phyloP scores from a whole-genome alignment of 306 rosid species.

The Cucumis sativus region Cucumber_9930_V3 NC_026657.2:28431501-28432000 shows the following conservation, averaged over 20 bases:
- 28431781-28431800: slow-evolving; percentile 27
- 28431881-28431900: slow-evolving; percentile 43
- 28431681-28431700: slow-evolving; percentile 22
- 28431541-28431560: slow-evolving; percentile 42
- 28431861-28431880: slow-evolving; percentile 43
- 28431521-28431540: slow-evolving; percentile 43
- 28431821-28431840: slow-evolving; percentile 24
- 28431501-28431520: slow-evolving; percentile 48
- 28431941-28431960: slow-evolving; percentile 23
- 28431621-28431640: slow-evolving; percentile 51
- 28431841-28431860: slow-evolving; percentile 32
- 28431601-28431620: slow-evolving; percentile 50
- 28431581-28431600: slow-evolving; percentile 27
- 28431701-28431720: slow-evolving; percentile 55
- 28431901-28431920: slow-evolving; percentile 42
- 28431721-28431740: slow-evolving; percentile 29
- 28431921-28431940: slow-evolving; percentile 24
- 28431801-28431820: slow-evolving; percentile 45
- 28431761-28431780: slow-evolving; percentile 35
- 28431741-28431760: slow-evolving; percentile 24
- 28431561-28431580: slow-evolving; percentile 24
- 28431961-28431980: slow-evolving; percentile 39
- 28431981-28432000: slow-evolving; percentile 54
- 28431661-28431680: slow-evolving; percentile 41
- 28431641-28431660: slow-evolving; percentile 54